These are phyloP conservation scores for Malus hybrid DNA, from an alignment of 331 rosid genomes.

Conservation along the genomic window DNA sequence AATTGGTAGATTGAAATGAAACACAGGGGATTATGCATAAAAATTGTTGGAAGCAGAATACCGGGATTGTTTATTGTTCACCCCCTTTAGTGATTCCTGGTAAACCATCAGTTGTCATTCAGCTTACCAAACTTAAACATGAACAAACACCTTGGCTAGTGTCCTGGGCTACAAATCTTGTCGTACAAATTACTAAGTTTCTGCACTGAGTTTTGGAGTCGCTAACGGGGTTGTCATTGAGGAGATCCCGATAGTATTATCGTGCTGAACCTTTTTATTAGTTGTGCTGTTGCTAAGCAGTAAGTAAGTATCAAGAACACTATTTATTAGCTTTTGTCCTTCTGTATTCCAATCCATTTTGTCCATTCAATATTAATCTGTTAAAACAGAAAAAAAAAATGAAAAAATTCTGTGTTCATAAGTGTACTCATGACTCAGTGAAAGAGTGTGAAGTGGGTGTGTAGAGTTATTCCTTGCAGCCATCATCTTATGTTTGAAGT, in stretches of 20 bases:
- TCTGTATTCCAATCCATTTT: background rate
- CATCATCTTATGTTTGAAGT: background rate
- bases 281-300: background rate
- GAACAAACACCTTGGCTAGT: background rate
- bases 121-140: background rate
- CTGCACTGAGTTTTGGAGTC: background rate
- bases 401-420: background rate
- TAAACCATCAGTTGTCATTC: background rate
- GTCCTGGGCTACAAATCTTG: background rate
- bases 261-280: background rate
- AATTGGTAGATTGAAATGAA: background rate
- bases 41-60: too few species aligned
- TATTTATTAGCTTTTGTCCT: background rate
- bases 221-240: background rate
- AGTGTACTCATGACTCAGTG: background rate
- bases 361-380: background rate
- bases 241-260: background rate
- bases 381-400: too few species aligned
- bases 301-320: background rate
- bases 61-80: background rate
- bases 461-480: background rate
- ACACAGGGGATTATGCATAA: too few species aligned
- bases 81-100: background rate
- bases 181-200: background rate
- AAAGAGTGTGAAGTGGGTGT: background rate